These are phyloP conservation scores for Aspergillus sp. DNA, from an alignment of 2,329 filamentous ascomycete species.

Conservation along the genomic window DNA sequence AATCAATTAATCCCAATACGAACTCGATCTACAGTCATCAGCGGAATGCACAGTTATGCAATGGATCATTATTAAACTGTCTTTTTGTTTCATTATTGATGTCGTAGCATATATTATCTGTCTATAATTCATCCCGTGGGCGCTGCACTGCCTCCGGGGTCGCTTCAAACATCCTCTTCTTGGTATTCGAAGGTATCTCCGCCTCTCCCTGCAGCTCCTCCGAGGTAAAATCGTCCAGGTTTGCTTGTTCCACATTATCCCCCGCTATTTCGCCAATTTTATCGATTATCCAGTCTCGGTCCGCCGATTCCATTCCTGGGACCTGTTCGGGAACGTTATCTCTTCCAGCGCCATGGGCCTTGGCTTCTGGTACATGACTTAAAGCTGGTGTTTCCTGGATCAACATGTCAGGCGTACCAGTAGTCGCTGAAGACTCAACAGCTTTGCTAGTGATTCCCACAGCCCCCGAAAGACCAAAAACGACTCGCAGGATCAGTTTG, in stretches of 20 bases:
- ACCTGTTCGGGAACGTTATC: constrained; percentile 23
- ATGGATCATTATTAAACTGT: no score
- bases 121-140: constrained; percentile 41
- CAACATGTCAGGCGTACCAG: constrained; percentile 18
- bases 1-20: constrained; percentile 20
- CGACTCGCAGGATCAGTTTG: constrained; percentile 62
- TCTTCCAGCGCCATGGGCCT: constrained; percentile 13
- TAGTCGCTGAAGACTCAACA: constrained; percentile 26
- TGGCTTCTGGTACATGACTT: constrained; percentile 22
- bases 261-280: constrained; percentile 43
- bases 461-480: constrained; percentile 56
- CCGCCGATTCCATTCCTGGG: constrained; percentile 19
- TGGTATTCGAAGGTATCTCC: constrained; percentile 44
- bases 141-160: constrained; percentile 26
- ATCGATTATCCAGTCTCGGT: constrained; percentile 41
- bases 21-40: neutral
- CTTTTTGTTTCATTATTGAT: no score
- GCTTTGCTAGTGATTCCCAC: constrained; percentile 43
- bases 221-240: constrained; percentile 35
- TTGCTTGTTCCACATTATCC: constrained; percentile 23
- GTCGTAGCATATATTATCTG: constrained; percentile 1
- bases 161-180: constrained; percentile 52
- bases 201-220: constrained; percentile 38
- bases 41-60: no score
- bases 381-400: constrained; percentile 17